Base-by-base conservation (phyloP, 345 rosid species). In the Turritis glabra region DNA sequence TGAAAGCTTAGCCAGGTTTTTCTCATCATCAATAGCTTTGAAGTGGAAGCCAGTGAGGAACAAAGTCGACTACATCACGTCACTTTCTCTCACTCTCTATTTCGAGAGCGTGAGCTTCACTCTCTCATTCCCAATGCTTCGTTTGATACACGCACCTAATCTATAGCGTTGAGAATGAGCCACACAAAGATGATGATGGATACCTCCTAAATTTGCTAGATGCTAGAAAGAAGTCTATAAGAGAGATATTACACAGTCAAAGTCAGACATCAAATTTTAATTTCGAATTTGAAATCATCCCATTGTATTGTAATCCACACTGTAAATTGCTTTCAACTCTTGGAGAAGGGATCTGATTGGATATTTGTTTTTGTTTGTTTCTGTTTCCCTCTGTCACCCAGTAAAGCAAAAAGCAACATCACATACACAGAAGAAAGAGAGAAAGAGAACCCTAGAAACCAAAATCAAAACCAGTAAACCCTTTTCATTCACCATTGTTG, bases 391-490 rank as follows among this genome's bases (percentile, higher is more conserved):
- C 74, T 70, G 76, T 63, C 65, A 56, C 71, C 23, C 71, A 64
- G 69, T 76, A 76, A 61, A 79, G 76, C 67, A 64, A 63, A 76
- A 76, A 63, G 75, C 74, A 63, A 69, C 79, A 29, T 50, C 32
- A 22, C 74, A 51, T 51, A 43, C 54, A 33, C 44, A 52, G 46
- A 58, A 17, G 32, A 38, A 27, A 67, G 23, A 63, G 19, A 44
- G 40, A 61, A 21, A 72, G 63, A 37, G 48, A 48, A 23, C 66
- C 50, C 66, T 61, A 61, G 58, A 40, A 38, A 35, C 18, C 14
- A 37, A 37, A 27, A 40, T 4, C 60, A 51, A 12, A 13, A 51
- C 60, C 59, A 19, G 30, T 46, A 30, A n/a, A 52, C n/a, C 19
- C 6, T 19, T 37, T 69, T 23, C 26, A 11, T 61, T 55, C 80